Base-by-base conservation (phyloP, 2,329 filamentous ascomycete genomes). In the Phaeosphaeriaceae sp. region DNA sequence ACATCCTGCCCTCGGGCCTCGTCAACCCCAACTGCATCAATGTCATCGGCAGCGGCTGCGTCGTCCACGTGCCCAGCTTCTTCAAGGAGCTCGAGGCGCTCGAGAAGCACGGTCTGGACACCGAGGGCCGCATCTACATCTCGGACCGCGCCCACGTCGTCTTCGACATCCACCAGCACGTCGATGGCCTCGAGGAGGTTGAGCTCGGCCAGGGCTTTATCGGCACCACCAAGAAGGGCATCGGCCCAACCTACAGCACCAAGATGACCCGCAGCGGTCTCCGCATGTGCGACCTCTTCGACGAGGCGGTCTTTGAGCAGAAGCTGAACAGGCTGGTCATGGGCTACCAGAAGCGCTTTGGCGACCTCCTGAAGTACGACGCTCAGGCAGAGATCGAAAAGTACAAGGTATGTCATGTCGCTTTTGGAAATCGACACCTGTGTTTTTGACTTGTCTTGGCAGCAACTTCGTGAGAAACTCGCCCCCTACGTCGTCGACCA, bases 1-100 rank as follows among this genome's bases (percentile, higher is more conserved):
- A 78, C 61, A 78, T 79, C 65, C 72, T 78, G 24, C 74, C 76
- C 23, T 91, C 87, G 56, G 91, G 91, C 59, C 84, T 94, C 60
- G 83, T 94, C 65, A 91, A 90, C 73, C 88, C 90, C 7, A 81
- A 81, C 46, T 91, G 86, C 75, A 83, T 87, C 69, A 94, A 93
- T 80, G 81, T 94, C 57, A 90, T 94, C 73, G 91, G 82, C 40
- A 67, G 80, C 61, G 75, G 90, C 59, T 89, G 88, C 50, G 89
- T 91, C 59, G 88, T 92, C 65, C 86, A 92, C 77, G 83, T 90
- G 55, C 86, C 87, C 21, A 82, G 82, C 54, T 89, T 91, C 81
- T 90, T 90, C 82, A 84, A 85, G 66, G 89, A 91, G 75, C 80
- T 91, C 48, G 79, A 83, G 58, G 84, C 81, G 17, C 77, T 90